Evolutionary conservation across 1,284 basidiomycete genomes (phyloP), one percentile per base, ranked within the genome.

Genomic region (Xanthoconium separans): DNA sequence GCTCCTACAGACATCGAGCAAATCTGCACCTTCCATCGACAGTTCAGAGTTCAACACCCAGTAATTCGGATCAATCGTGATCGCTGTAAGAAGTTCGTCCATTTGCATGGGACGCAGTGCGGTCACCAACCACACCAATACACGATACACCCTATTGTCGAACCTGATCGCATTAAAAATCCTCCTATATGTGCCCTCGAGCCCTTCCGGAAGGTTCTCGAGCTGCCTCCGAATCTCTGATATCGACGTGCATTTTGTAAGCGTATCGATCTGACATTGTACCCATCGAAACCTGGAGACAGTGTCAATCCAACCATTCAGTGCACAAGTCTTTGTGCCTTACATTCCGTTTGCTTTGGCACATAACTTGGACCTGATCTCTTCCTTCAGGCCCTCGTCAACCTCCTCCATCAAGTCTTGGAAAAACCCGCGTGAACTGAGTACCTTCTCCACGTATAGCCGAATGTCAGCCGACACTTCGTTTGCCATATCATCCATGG

Each of bases 251-350:
- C 41, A 55, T 20, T 27, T 47, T 18, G 40, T 6, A 4, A 55
- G 54, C 7, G 37, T 39, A 24, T 54, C 41, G 8, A 54, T 40
- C 10, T 42, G 34, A 27, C 53, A 54, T 16, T 56, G 55, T 0
- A 44, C 31, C 54, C 54, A 55, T 2, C 55, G 40, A 15, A 57
- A 57, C 54, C 54, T 57, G 16, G 10, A 18, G n/a, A 6, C 10
- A 10, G 33, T 4, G 10, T 4, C 6, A 44, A 4, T 22, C 22
- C 22, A 4, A 22, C 22, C 10, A 24, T 1, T 51, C 12, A 51
- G 9, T 31, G 24, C 15, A 13, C n/a, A 7, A 3, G 31, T 6
- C 11, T 16, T 1, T 0, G 12, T 20, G 16, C n/a, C 50, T 1
- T 24, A 51, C 50, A 51, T 49, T 12, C 49, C 49, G 13, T 37